Conservation (phyloP, 2,329 filamentous ascomycete species). For the Chrysosporium keratinophilum region DNA sequence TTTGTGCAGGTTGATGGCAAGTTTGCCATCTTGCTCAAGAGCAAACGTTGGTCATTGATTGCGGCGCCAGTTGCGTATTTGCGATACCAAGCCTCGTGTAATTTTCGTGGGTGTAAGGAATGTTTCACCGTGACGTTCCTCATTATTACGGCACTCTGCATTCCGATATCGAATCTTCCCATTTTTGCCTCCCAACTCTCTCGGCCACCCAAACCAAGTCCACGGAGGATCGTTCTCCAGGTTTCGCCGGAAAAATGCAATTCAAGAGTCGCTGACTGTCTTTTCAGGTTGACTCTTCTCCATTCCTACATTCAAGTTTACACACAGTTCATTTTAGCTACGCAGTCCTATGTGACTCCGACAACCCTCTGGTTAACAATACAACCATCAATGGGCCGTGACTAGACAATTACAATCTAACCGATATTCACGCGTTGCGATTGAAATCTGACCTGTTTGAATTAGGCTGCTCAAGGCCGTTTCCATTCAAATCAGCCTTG, state of each 20-base stretch:
- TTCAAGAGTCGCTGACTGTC: not conserved
- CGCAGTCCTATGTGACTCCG: not conserved
- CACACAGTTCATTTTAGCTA: not conserved
- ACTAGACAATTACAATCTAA: not conserved
- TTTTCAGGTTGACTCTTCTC: not conserved
- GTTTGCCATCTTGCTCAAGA: not conserved
- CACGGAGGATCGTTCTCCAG: not conserved
- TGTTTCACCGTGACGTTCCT: not conserved
- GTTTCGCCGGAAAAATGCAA: not conserved
- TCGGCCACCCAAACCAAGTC: not conserved
- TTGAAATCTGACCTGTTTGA: not conserved
- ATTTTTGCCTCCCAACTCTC: slow-evolving; percentile 6
- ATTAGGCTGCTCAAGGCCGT: too few species aligned
- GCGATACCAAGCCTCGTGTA: not conserved
- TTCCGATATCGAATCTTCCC: not conserved
- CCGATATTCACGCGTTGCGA: not conserved
- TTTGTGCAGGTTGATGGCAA: too few species aligned
- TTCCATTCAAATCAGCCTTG: not conserved
- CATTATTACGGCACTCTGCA: not conserved
- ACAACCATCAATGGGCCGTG: not conserved
- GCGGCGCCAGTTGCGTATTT: not conserved
- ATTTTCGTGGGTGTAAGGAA: not conserved
- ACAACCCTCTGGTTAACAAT: not conserved
- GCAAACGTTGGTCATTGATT: not conserved
- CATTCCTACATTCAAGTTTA: not conserved